Evolutionary conservation across 2,329 filamentous ascomycete genomes (phyloP).

Genomic region (Penicillium fuscoglaucum): DNA sequence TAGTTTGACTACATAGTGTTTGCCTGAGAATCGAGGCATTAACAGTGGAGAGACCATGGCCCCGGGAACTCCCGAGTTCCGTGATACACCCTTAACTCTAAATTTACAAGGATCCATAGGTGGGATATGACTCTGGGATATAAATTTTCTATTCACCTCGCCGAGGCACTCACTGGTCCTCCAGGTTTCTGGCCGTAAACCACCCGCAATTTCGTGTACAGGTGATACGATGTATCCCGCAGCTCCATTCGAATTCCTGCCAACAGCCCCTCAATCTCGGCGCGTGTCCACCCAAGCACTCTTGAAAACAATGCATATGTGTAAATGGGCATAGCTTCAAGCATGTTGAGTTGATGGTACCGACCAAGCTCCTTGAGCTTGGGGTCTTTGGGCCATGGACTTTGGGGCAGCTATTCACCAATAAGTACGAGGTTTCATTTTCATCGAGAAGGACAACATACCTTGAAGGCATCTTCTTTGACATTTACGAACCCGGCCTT

Average conservation of each 20-base stretch:
- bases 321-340: constrained; percentile 38
- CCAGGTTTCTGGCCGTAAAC: constrained; percentile 33
- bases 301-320: constrained; percentile 42
- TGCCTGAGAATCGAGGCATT: neutral
- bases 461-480: constrained; percentile 49
- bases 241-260: constrained; percentile 42
- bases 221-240: constrained; percentile 38
- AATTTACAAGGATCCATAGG: neutral
- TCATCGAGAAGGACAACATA: constrained; percentile 6
- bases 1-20: neutral
- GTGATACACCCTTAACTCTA: neutral
- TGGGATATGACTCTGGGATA: neutral
- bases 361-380: constrained; percentile 55
- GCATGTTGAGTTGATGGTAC: constrained; percentile 39
- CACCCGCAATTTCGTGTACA: constrained; percentile 36
- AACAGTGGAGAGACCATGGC: neutral
- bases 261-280: constrained; percentile 42
- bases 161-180: neutral
- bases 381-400: constrained; percentile 54
- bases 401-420: constrained; percentile 48
- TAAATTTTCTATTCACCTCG: neutral
- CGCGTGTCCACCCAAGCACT: constrained; percentile 38
- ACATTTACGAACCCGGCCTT: constrained; percentile 58
- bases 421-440: constrained; percentile 1
- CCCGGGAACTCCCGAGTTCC: neutral